Conservation (phyloP, 2,329 filamentous ascomycete genomes). For the Phaeosphaeriaceae sp. region DNA sequence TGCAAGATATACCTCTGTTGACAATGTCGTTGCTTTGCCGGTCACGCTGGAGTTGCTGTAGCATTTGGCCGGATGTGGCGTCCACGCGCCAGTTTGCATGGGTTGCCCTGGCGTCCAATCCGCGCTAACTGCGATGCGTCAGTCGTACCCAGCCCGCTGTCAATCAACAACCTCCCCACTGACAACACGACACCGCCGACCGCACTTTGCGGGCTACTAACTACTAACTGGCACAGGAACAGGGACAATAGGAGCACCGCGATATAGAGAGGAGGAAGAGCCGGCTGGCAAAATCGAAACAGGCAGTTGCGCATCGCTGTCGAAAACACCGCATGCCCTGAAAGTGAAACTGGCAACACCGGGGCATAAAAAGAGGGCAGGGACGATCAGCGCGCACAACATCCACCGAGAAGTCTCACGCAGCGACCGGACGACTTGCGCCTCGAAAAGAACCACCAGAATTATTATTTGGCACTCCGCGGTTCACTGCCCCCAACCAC, state of each 20-base stretch:
- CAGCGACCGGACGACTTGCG: conserved; percentile 10
- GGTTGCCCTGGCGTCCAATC: conserved; percentile 18
- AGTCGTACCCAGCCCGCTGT: conserved; percentile 6
- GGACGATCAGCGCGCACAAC: conserved; percentile 23
- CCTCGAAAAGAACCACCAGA: neutral
- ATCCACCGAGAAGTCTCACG: conserved; percentile 4
- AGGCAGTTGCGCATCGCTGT: conserved; percentile 33
- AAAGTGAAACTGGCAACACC: conserved; percentile 36
- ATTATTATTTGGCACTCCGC: conserved; percentile 14
- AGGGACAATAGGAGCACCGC: conserved; percentile 19
- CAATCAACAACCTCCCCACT: conserved; percentile 30
- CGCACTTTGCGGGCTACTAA: conserved; percentile 33
- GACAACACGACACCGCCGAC: conserved; percentile 33
- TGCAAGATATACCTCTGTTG: neutral
- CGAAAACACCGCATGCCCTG: conserved; percentile 25
- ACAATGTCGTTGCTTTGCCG: neutral
- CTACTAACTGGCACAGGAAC: conserved; percentile 44
- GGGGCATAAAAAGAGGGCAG: conserved; percentile 21
- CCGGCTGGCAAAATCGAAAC: conserved; percentile 21
- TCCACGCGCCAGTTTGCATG: neutral
- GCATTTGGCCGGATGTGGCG: neutral
- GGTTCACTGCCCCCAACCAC: conserved; percentile 15
- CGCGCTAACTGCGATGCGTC: conserved; percentile 8
- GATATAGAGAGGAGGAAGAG: conserved; percentile 12
- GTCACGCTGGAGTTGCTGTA: neutral